Percentiles rank a stretch among this genome's conserved stretches.
Evolutionary conservation across 331 rosid genomes (phyloP).

Genomic region (Prunus yedoensis): DNA sequence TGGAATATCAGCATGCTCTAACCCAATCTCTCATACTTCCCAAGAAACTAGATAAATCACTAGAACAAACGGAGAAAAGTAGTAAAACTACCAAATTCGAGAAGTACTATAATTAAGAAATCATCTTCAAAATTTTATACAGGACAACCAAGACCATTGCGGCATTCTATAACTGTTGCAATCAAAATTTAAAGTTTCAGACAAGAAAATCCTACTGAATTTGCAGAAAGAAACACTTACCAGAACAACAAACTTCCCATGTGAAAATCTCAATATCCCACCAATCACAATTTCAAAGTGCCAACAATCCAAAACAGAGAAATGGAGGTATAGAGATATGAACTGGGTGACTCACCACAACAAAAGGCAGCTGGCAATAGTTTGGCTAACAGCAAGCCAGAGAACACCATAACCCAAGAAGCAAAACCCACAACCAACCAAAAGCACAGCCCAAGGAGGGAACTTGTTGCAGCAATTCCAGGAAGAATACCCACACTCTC

Average conservation of each 20-base stretch:
- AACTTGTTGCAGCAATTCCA: constrained; percentile 77
- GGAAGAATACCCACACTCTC: constrained; percentile 72
- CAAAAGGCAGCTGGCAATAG: constrained; percentile 50
- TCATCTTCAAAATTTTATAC: neutral
- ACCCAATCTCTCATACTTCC: neutral
- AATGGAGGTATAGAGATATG: neutral
- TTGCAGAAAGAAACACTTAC: neutral
- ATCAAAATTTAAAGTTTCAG: neutral
- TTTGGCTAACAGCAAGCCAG: constrained; percentile 59
- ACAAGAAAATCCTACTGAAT: neutral
- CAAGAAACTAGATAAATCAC: neutral
- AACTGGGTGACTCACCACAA: constrained; percentile 40
- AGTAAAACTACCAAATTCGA: neutral
- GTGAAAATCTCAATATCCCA: constrained; percentile 1
- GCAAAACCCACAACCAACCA: constrained; percentile 55
- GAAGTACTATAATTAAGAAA: neutral
- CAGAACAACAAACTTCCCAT: neutral
- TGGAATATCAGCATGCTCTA: neutral
- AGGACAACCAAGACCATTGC: neutral
- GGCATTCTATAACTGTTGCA: neutral
- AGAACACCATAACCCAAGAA: constrained; percentile 71
- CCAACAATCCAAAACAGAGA: neutral
- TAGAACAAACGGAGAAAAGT: neutral
- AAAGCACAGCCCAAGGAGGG: constrained; percentile 82
- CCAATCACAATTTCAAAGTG: neutral